phyloP scores from a whole-genome alignment of 371 early-diverging fungal genomes.

The Cokeromyces recurvatus region DNA sequence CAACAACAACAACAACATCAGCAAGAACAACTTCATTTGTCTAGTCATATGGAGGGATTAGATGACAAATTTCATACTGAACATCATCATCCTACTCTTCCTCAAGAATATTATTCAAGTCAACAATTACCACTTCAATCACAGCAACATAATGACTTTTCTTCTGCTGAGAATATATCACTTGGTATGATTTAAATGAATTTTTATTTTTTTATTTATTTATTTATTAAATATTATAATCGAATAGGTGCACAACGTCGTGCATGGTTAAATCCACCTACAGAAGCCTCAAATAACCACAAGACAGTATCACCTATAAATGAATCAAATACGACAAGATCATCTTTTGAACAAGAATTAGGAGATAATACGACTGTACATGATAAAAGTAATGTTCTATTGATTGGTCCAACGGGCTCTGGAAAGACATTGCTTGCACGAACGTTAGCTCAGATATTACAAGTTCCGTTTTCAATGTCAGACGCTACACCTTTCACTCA shows the following conservation, averaged over 20 bases:
- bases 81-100: slow-evolving; percentile 23
- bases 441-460: slow-evolving; percentile 79
- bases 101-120: slow-evolving; percentile 20
- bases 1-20: slow-evolving; percentile 9
- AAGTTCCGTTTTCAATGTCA: slow-evolving; percentile 90
- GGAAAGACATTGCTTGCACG: slow-evolving; percentile 79
- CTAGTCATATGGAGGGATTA: not conserved
- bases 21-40: not conserved
- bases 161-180: slow-evolving; percentile 15
- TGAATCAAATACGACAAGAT: slow-evolving; percentile 5
- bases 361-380: slow-evolving; percentile 46
- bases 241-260: slow-evolving; percentile 22
- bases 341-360: slow-evolving; percentile 2
- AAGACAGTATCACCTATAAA: not conserved
- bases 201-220: not conserved
- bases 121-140: slow-evolving; percentile 12
- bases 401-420: slow-evolving; percentile 86
- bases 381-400: slow-evolving; percentile 87
- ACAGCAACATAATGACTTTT: slow-evolving; percentile 12
- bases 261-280: slow-evolving; percentile 34
- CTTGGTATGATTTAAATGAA: slow-evolving; percentile 9
- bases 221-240: slow-evolving; percentile 8
- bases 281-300: slow-evolving; percentile 10
- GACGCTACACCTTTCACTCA: slow-evolving; percentile 93
- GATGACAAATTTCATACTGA: slow-evolving; percentile 17